phyloP scores from a whole-genome alignment of 176 grass and related monocot species.

The Canna indica region DNA sequence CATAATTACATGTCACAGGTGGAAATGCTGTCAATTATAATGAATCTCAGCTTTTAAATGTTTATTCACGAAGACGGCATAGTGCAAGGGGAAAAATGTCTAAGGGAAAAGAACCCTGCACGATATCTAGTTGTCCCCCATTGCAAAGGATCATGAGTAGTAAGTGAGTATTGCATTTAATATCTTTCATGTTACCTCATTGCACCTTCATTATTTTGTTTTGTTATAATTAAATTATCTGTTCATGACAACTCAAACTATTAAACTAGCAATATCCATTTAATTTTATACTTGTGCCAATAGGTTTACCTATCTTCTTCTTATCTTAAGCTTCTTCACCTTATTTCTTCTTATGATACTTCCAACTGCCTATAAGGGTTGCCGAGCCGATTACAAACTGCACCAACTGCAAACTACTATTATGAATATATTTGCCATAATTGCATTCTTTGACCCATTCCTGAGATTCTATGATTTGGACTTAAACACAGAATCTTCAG shows the following conservation, averaged over 20 bases:
- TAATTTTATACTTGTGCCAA: no score
- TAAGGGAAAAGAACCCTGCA: neutral
- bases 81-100: neutral
- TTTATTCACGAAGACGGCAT: neutral
- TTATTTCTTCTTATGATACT: no score
- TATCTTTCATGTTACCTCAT: neutral
- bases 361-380: no score
- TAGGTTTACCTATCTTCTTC: neutral
- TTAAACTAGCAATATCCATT: no score
- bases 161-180: neutral
- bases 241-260: neutral
- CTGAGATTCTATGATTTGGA: no score
- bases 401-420: no score
- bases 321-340: no score
- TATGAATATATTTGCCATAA: no score
- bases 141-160: neutral
- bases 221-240: neutral
- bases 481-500: neutral
- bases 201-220: neutral
- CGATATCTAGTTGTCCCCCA: neutral
- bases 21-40: neutral
- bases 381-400: no score
- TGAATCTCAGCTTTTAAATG: neutral
- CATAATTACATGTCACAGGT: neutral
- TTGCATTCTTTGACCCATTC: no score